Conservation (phyloP, 345 rosid species). For the Cardamine resedifolia region DNA sequence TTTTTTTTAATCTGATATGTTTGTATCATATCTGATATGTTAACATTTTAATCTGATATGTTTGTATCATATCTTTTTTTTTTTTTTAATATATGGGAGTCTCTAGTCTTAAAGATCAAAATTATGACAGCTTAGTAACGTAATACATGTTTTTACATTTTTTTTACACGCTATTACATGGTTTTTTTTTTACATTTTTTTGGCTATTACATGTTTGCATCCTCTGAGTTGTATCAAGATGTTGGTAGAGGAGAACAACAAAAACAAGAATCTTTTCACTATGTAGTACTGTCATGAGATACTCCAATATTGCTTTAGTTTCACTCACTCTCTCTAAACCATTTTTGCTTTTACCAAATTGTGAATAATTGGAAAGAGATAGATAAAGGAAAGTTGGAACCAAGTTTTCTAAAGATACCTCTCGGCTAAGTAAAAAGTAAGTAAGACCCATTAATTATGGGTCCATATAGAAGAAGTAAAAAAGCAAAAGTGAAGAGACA, state of each 20-base stretch:
- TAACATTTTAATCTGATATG: too few species aligned
- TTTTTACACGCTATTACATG: too few species aligned
- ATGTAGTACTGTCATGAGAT: constrained; percentile 9
- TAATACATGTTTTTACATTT: too few species aligned
- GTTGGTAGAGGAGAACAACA: background rate
- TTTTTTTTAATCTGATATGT: too few species aligned
- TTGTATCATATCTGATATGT: too few species aligned
- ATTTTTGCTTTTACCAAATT: constrained; percentile 31
- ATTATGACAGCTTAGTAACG: too few species aligned
- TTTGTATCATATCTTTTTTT: too few species aligned
- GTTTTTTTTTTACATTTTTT: too few species aligned
- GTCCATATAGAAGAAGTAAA: constrained; percentile 42
- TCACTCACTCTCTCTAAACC: constrained; percentile 29
- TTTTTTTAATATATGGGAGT: too few species aligned
- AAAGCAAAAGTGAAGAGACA: constrained; percentile 41
- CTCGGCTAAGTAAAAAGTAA: constrained; percentile 33
- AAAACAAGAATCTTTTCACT: background rate
- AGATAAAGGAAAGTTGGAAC: constrained; percentile 23
- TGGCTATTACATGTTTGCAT: too few species aligned
- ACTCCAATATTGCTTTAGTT: constrained; percentile 22
- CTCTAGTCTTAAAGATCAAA: too few species aligned
- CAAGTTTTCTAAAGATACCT: constrained; percentile 39
- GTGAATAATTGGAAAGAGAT: constrained; percentile 33
- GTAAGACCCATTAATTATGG: constrained; percentile 36
- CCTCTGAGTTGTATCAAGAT: too few species aligned